Evolutionary conservation across 306 rosid genomes (phyloP).

Genomic region (Senna siamea): DNA sequence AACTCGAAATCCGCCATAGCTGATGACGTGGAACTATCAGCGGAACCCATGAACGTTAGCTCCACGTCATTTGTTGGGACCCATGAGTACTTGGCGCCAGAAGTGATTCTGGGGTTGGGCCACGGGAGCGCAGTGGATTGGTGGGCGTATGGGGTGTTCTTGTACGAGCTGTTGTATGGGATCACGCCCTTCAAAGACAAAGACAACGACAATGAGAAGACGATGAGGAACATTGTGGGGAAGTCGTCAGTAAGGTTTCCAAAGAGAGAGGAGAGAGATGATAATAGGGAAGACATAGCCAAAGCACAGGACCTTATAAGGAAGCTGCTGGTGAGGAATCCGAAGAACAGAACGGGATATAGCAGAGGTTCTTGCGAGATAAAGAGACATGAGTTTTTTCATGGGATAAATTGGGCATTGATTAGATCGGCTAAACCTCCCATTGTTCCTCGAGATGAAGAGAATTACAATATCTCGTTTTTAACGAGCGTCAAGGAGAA

Average conservation of each 20-base stretch:
- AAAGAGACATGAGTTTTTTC: conserved; percentile 58
- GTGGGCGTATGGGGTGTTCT: conserved; percentile 66
- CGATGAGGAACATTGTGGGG: conserved; percentile 54
- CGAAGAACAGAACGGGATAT: conserved; percentile 53
- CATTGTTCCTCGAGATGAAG: conserved; percentile 16
- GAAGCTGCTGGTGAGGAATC: conserved; percentile 55
- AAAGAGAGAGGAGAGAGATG: conserved; percentile 31
- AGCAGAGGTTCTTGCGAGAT: conserved; percentile 63
- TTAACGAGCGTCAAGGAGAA: background rate
- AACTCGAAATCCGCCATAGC: background rate
- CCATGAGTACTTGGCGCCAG: conserved; percentile 67
- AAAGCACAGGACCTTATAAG: conserved; percentile 59
- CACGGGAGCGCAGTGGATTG: conserved; percentile 74
- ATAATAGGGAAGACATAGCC: conserved; percentile 22
- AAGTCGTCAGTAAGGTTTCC: conserved; percentile 44
- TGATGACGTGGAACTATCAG: conserved; percentile 26
- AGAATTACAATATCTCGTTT: background rate
- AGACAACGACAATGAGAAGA: conserved; percentile 47
- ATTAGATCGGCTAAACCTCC: conserved; percentile 38
- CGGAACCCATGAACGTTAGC: conserved; percentile 55
- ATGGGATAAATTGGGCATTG: conserved; percentile 63
- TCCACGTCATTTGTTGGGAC: conserved; percentile 73
- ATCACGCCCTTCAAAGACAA: conserved; percentile 55
- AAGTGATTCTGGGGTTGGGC: conserved; percentile 56
- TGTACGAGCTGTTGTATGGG: conserved; percentile 61